These are phyloP conservation scores for Suaeda aralocaspica DNA, from an alignment of 148 eudicot species.

Conservation along the genomic window DNA sequence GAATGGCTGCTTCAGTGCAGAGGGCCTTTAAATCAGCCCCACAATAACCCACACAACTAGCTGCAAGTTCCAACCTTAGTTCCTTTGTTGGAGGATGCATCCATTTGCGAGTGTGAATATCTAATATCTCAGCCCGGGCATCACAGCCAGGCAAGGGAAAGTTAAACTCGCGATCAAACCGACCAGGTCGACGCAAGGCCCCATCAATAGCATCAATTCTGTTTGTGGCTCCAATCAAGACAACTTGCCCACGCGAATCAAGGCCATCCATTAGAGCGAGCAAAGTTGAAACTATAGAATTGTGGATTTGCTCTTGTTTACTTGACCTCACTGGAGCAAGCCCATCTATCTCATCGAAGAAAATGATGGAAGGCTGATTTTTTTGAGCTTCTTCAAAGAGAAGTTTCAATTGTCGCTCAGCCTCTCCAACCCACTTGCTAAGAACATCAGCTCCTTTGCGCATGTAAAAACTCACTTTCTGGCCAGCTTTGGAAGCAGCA, in stretches of 20 bases:
- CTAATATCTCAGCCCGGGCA: slow-evolving; percentile 92
- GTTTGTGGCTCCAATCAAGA: slow-evolving; percentile 96
- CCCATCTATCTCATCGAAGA: slow-evolving; percentile 98
- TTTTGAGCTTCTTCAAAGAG: slow-evolving; percentile 97
- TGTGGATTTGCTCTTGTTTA: slow-evolving; percentile 99
- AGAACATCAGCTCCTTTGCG: slow-evolving; percentile 99
- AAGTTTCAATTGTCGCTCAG: slow-evolving; percentile 88
- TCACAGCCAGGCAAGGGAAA: slow-evolving; percentile 96
- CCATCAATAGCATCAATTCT: slow-evolving; percentile 99
- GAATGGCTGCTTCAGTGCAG: slow-evolving; percentile 99
- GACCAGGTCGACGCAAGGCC: slow-evolving; percentile 98
- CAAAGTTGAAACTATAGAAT: slow-evolving; percentile 94
- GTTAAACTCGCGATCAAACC: slow-evolving; percentile 95
- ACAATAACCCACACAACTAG: slow-evolving; percentile 98
- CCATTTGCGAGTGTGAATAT: slow-evolving; percentile 98
- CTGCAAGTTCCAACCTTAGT: slow-evolving; percentile 83
- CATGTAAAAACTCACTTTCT: slow-evolving; percentile 99
- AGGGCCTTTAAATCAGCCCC: slow-evolving; percentile 99
- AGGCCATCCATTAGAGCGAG: slow-evolving; percentile 99
- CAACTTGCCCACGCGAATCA: slow-evolving; percentile 98
- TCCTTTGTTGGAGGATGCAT: slow-evolving; percentile 81
- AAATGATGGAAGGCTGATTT: slow-evolving; percentile 96
- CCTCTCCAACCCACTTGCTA: slow-evolving; percentile 99
- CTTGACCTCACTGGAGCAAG: slow-evolving; percentile 99
- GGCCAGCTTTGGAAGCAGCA: slow-evolving; percentile 99